Base-by-base conservation (phyloP, 129 eudicot species). In the Solidago caesia region DNA sequence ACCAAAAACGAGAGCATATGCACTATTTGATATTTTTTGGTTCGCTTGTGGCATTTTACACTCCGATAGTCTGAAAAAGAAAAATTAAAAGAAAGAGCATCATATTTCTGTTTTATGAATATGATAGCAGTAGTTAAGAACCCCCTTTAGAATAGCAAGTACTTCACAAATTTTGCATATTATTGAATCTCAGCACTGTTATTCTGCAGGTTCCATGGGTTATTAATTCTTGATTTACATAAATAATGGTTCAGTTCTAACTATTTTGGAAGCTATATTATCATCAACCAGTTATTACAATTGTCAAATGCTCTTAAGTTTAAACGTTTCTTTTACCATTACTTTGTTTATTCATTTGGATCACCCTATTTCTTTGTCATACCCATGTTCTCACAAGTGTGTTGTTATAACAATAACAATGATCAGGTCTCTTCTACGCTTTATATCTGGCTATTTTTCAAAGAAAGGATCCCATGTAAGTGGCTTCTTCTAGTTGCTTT, bases 381-480 rank as follows among this genome's bases (percentile, higher is more conserved):
- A 62, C 14, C 67, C 33, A 33, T 64, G 52, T 41, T 58, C 14
- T 75, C 68, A 63, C 75, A 49, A 14, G 41, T 67, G 33, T 44
- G 39, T 44, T 67, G 11, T 74, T 71, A n/a, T 51, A 33, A 33
- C 39, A 33, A 33, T 33, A 13, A 44, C 46, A 44, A 45, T 63
- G 62, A 76, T 74, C 89, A 91, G 98, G 88, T 81, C 96, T 68
- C 86, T 79, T 71, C 79, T 95, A 81, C 85, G 87, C 87, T 95
- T 95, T 84, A 78, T 89, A 67, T 84, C 91, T 29, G 85, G 89
- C 82, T 95, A 95, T 77, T 95, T 95, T 76, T 87, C 99, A 74
- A 85, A 91, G 84, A 84, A 84, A 84, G 96, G 87, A 68, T 85
- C 89, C 51, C 93, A 91, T 63, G 98, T 94, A 85, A 86, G 96